Conservation (phyloP, 345 rosid genomes). For the Dimocarpus longan region DNA sequence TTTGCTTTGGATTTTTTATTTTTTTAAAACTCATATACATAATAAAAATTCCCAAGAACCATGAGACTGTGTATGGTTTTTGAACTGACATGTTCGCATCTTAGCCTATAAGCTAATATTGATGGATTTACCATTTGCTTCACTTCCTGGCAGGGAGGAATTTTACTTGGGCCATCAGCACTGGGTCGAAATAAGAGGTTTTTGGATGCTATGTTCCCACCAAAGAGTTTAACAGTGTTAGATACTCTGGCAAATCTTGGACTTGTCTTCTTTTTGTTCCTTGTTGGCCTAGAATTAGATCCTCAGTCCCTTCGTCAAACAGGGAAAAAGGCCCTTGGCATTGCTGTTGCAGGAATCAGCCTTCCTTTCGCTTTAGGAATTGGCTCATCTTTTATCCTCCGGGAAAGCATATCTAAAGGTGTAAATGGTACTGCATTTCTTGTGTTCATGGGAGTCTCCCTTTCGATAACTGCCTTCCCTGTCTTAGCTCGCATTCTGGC, state of each 20-base stretch:
- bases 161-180: constrained; percentile 78
- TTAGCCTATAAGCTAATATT: neutral
- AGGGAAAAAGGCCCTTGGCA: constrained; percentile 60
- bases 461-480: constrained; percentile 82
- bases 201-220: constrained; percentile 55
- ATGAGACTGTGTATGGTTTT: neutral
- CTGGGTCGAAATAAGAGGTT: constrained; percentile 58
- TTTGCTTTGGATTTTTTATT: neutral
- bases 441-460: constrained; percentile 86
- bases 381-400: constrained; percentile 56
- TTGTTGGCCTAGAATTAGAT: constrained; percentile 73
- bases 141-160: constrained; percentile 54
- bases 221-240: constrained; percentile 59
- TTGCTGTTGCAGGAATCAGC: constrained; percentile 66
- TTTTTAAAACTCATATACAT: neutral
- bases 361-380: constrained; percentile 70
- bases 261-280: constrained; percentile 70
- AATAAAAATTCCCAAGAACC: neutral
- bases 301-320: constrained; percentile 52
- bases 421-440: constrained; percentile 51
- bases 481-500: constrained; percentile 84
- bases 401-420: constrained; percentile 53
- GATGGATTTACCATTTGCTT: neutral
- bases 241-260: constrained; percentile 80
- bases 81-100: constrained; percentile 5